phyloP scores from a whole-genome alignment of 305 asterid species.

The Fraxinus velutina region DNA sequence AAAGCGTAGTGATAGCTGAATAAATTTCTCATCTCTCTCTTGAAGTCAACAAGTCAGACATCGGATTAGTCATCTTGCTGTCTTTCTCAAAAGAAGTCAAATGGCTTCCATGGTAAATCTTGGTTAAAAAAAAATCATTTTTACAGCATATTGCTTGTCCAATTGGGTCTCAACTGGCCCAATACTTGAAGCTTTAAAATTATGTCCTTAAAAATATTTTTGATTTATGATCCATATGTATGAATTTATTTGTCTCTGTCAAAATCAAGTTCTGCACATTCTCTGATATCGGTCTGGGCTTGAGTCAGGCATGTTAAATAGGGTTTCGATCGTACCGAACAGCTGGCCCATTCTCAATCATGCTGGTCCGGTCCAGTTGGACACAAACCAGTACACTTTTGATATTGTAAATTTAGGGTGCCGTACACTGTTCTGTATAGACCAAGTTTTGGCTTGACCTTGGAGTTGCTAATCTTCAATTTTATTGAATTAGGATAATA shows the following conservation, averaged over 20 bases:
- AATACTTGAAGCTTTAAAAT: not conserved
- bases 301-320: not conserved
- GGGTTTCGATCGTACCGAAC: not conserved
- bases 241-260: not conserved
- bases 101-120: not conserved
- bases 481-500: not conserved
- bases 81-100: not conserved
- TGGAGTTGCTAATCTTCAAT: not conserved
- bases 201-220: not conserved
- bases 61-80: not conserved
- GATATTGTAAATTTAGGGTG: not conserved
- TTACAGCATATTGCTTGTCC: not conserved
- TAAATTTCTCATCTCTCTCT: not conserved
- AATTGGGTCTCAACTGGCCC: not conserved
- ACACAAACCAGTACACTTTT: not conserved
- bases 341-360: not conserved
- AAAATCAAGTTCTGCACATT: not conserved
- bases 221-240: not conserved
- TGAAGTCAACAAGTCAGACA: not conserved
- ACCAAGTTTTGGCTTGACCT: not conserved
- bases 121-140: not conserved
- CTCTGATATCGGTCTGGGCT: not conserved
- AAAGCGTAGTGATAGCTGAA: not conserved
- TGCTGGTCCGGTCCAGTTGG: not conserved
- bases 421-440: not conserved